Percentiles rank a stretch among this genome's conserved stretches.
Conservation (phyloP, 2,329 filamentous ascomycete genomes). For the Cercospora sesami region DNA sequence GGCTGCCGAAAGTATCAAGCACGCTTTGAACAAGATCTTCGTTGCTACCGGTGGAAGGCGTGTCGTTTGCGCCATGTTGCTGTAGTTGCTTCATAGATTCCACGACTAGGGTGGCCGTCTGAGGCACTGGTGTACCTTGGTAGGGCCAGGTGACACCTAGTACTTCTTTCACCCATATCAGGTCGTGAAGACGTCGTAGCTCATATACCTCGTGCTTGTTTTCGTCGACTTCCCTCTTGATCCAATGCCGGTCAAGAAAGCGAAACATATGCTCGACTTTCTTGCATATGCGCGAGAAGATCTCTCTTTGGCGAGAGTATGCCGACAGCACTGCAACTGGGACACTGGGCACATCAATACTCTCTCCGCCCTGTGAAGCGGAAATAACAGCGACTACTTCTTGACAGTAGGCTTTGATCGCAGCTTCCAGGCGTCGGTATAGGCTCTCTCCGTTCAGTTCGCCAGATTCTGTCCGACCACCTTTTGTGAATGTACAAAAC, state of each 20-base stretch:
- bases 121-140: not conserved
- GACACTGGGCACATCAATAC: not conserved
- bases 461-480: not conserved
- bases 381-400: not conserved
- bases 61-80: not conserved
- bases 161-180: not conserved
- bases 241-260: conserved; percentile 3
- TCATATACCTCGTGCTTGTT: not conserved
- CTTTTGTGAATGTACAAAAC: not conserved
- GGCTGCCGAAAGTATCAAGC: not conserved
- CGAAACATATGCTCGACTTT: not conserved
- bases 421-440: not conserved
- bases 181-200: not conserved
- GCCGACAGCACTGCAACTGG: not conserved
- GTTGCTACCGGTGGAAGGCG: not conserved
- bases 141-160: not conserved
- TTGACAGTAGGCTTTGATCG: not conserved
- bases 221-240: not conserved
- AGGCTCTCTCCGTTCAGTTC: not conserved
- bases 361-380: not conserved
- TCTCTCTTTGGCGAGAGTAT: not conserved
- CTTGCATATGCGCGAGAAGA: not conserved
- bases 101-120: not conserved
- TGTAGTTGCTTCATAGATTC: not conserved
- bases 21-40: not conserved